Conservation (phyloP, 306 rosid genomes). For the Cicer pinnatifidum region DNA sequence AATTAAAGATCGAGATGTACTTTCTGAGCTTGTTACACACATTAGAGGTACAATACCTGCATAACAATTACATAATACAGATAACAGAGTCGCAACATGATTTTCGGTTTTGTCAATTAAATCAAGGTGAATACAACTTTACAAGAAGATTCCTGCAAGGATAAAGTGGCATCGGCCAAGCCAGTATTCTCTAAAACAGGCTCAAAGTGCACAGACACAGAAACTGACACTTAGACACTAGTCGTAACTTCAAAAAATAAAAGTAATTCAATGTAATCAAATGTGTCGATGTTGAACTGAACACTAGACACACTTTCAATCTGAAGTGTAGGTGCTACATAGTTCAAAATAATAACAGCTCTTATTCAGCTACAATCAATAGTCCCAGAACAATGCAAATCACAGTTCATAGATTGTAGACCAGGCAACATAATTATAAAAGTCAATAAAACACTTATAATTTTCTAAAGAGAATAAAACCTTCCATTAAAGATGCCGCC, state of each 20-base stretch:
- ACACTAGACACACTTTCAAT: no score
- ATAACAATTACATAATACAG: neutral
- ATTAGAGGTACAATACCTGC: neutral
- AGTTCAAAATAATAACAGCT: conserved; percentile 10
- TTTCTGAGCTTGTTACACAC: neutral
- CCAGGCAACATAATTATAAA: neutral
- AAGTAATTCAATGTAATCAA: no score
- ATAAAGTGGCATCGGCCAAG: conserved; percentile 27
- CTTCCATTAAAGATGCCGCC: neutral
- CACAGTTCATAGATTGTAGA: conserved; percentile 14
- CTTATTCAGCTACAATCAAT: conserved; percentile 21
- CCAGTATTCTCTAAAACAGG: conserved; percentile 30
- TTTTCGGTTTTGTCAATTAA: neutral
- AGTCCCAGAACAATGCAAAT: neutral
- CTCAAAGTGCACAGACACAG: neutral
- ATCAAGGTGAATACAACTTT: neutral
- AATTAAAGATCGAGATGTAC: neutral
- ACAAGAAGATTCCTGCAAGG: neutral
- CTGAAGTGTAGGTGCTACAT: no score
- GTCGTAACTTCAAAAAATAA: no score
- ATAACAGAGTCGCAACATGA: neutral
- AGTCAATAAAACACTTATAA: neutral
- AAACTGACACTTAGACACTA: no score
- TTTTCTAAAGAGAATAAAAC: neutral
- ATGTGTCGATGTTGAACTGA: no score